phyloP scores from a whole-genome alignment of 768 basidiomycete species.

The Termitomyces sp. region DNA sequence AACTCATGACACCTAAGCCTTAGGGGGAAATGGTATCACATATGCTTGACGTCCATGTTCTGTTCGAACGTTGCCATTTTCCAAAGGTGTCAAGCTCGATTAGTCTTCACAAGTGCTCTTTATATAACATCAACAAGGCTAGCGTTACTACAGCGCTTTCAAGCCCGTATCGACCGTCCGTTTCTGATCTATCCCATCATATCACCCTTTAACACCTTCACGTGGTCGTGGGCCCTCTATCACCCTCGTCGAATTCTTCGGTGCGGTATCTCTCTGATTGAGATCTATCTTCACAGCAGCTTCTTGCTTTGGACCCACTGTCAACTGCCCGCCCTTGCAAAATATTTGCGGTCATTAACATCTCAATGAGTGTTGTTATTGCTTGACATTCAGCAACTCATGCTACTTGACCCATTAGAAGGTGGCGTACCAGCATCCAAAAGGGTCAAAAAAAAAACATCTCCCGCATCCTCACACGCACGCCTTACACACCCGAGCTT shows the following conservation, averaged over 20 bases:
- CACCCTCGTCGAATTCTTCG: background rate
- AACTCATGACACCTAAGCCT: background rate
- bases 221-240: background rate
- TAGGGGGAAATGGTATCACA: background rate
- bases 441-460: constrained; percentile 42
- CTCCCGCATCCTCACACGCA: constrained; percentile 42
- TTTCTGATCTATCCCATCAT: background rate
- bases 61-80: background rate
- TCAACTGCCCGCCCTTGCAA: too few species aligned
- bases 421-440: constrained; percentile 44
- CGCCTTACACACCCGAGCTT: constrained; percentile 45
- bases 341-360: background rate
- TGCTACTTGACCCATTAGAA: constrained; percentile 40
- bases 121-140: background rate
- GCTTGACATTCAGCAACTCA: constrained; percentile 50
- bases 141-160: background rate
- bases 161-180: background rate
- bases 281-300: background rate
- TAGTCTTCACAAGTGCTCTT: background rate
- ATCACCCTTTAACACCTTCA: background rate
- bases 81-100: background rate
- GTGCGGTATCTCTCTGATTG: background rate
- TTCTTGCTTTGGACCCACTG: background rate
- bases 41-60: background rate
- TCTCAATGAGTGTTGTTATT: constrained; percentile 48